Evolutionary conservation across 441 rosid genomes (phyloP).

Genomic region (Populus hybrid): DNA sequence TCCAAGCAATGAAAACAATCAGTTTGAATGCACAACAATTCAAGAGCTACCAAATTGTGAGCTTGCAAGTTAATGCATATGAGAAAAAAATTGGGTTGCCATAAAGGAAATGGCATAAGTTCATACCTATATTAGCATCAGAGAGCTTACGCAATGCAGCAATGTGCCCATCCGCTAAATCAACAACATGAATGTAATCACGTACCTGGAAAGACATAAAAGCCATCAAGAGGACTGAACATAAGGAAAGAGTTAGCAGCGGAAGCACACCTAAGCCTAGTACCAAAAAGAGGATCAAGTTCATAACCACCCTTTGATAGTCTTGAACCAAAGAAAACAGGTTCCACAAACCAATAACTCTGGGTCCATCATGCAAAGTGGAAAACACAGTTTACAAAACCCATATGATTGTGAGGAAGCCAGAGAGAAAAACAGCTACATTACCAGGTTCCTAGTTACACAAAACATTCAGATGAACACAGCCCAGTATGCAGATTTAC

Average conservation of each 20-base stretch:
- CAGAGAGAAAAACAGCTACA: neutral
- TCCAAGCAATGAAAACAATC: neutral
- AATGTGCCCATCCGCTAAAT: slow-evolving; percentile 90
- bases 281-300: too few relatives aligned
- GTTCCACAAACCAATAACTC: neutral
- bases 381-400: too few relatives aligned
- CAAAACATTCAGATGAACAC: neutral
- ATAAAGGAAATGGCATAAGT: neutral
- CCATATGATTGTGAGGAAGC: neutral
- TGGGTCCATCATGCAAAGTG: neutral
- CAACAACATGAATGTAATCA: slow-evolving; percentile 91
- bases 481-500: neutral
- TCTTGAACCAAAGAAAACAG: too few relatives aligned
- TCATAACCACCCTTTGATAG: too few relatives aligned
- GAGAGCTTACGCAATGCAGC: slow-evolving; percentile 75
- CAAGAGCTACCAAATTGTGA: neutral
- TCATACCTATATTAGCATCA: slow-evolving; percentile 59
- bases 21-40: neutral
- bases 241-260: neutral
- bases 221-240: neutral
- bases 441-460: neutral
- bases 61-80: neutral
- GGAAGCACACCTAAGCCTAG: neutral
- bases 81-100: neutral
- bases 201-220: slow-evolving; percentile 57